These are phyloP conservation scores for Auriscalpium orientale DNA, from an alignment of 768 basidiomycete genomes.

Conservation along the genomic window DNA sequence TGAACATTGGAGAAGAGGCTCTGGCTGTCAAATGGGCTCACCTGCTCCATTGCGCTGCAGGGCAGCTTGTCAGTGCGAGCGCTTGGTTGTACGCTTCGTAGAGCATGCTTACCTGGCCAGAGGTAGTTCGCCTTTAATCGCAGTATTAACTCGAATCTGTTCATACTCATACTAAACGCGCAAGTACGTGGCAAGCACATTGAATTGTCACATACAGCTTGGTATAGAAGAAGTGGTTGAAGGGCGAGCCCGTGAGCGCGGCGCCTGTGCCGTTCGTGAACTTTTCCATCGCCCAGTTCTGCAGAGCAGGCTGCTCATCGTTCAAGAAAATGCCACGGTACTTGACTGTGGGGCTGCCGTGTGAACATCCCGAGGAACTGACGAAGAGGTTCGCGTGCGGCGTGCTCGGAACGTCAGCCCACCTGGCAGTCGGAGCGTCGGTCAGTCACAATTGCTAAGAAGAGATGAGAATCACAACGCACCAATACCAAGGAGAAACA, in stretches of 20 bases:
- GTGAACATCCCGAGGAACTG: conserved; percentile 30
- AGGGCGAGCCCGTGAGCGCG: conserved; percentile 42
- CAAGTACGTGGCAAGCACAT: conserved; percentile 10
- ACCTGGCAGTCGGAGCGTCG: conserved; percentile 33
- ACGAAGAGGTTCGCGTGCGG: conserved; percentile 43
- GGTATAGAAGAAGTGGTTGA: conserved; percentile 54
- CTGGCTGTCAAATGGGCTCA: conserved; percentile 10
- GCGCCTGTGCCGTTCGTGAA: conserved; percentile 59
- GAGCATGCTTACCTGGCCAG: conserved; percentile 42
- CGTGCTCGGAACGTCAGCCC: conserved; percentile 69
- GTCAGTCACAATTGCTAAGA: conserved; percentile 2
- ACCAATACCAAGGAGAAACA: conserved; percentile 67
- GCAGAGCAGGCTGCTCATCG: conserved; percentile 66
- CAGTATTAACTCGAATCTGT: conserved; percentile 58
- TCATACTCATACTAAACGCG: not conserved
- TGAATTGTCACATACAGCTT: conserved; percentile 35
- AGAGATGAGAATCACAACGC: conserved; percentile 9
- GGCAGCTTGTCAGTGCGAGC: not conserved
- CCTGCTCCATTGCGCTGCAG: conserved; percentile 27
- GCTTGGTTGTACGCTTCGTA: not conserved
- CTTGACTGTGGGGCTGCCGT: conserved; percentile 60
- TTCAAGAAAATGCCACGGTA: conserved; percentile 71
- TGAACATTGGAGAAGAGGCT: not conserved
- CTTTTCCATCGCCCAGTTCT: conserved; percentile 64
- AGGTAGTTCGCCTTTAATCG: conserved; percentile 63